Conservation (phyloP, 2,329 filamentous ascomycete genomes). For the Dothiorella sarmentorum region DNA sequence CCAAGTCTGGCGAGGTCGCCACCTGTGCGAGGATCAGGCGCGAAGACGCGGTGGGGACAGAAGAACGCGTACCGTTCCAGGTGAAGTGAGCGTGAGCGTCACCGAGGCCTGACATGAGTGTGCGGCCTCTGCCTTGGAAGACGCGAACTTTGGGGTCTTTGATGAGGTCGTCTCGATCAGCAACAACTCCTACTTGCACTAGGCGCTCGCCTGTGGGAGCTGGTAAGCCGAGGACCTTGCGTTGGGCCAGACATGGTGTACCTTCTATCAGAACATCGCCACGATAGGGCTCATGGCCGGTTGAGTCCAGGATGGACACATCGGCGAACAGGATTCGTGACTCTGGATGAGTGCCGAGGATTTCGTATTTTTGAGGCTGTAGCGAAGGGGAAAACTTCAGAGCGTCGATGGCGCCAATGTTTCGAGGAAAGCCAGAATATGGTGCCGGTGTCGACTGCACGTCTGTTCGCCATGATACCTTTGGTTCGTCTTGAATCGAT, state of each 20-base stretch:
- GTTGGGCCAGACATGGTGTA: constrained; percentile 22
- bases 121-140: constrained; percentile 42
- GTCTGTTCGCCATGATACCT: not conserved
- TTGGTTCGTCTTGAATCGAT: not conserved
- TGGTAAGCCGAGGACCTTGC: not conserved
- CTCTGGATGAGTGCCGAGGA: constrained; percentile 33
- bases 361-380: constrained; percentile 35
- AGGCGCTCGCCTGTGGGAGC: constrained; percentile 32
- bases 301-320: constrained; percentile 42
- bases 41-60: too few species aligned
- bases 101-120: constrained; percentile 49
- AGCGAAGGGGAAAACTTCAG: constrained; percentile 19
- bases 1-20: constrained; percentile 43
- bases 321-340: constrained; percentile 38
- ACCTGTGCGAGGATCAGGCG: too few species aligned
- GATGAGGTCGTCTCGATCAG: constrained; percentile 25
- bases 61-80: too few species aligned
- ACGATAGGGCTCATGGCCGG: constrained; percentile 35
- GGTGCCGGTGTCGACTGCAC: not conserved
- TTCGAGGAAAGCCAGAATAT: not conserved
- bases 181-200: constrained; percentile 33
- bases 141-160: constrained; percentile 35
- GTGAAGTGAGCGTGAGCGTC: constrained; percentile 51
- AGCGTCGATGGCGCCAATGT: not conserved
- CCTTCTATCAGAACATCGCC: constrained; percentile 42